Evolutionary conservation across 768 basidiomycete genomes (phyloP), one percentile per base, ranked within the genome.

Genomic region (Megacollybia marginata): DNA sequence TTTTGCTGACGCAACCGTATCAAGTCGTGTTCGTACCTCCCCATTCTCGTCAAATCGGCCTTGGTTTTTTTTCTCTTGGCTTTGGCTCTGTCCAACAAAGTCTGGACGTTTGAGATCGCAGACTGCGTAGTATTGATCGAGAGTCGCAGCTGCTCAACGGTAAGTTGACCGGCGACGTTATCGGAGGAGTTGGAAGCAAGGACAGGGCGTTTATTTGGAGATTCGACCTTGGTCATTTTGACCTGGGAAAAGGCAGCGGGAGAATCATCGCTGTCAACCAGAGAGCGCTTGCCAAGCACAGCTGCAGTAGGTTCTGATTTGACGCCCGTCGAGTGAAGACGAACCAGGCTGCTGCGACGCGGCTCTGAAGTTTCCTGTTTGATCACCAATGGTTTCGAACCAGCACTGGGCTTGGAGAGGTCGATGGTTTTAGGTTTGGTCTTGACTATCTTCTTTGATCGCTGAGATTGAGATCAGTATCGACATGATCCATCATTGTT

Each of bases 211-310:
- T 54, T 57, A 43, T 65, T 65, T 6, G 59, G 50, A 11, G 47
- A 36, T 31, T 55, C 54, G 33, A 53, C 47, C 46, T 66, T 65
- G 3, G 54, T 50, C 53, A 67, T 71, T 46, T 55, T 62, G 18
- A 53, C 31, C 33, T 42, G 12, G 10, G 38, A 20, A 45, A 38
- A 44, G 16, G 48, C 23, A 6, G 47, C 38, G 12, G 44, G 49
- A 23, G 48, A 31, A 44, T 42, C 55, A 38, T 67, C 59, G 11
- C 61, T 61, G 13, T 52, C 48, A 44, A 66, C 66, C 2, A 64
- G 67, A 20, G 52, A 53, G 42, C 72, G 73, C 57, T 75, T 76
- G 35, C 57, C 64, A 19, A 69, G 65, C 42, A 71, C 48, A 19
- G 57, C 54, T 23, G 60, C n/a, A 23, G 68, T 33, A 5, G 56